Evolutionary conservation across 192 early-diverging fungal species (phyloP), one percentile per base, ranked within the genome.

Genomic region (Coemansia aciculifera): DNA sequence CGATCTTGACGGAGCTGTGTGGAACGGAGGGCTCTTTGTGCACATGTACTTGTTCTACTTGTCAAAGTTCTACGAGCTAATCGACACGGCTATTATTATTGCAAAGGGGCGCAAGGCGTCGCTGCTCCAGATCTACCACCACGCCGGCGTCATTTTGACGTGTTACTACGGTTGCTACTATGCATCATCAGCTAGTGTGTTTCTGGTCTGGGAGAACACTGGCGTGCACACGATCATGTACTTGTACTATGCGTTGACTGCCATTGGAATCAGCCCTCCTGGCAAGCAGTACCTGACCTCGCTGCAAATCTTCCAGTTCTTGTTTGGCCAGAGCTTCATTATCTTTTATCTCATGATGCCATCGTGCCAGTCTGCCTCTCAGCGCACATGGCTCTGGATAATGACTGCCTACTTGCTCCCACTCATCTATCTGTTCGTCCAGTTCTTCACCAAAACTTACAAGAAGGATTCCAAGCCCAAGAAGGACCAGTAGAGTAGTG

Each of bases 151-250:
- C 37, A 95, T 95, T 71, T 73, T 92, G 72, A 87, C 89, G 48
- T 93, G 91, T 90, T 92, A 87, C 86, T 79, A 85, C 21, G 86
- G 87, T 40, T 88, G 89, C 75, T 86, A 87, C 56, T 90, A 83
- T 59, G 84, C 86, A 64, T 84, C 91, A 1, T 79, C 89, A 3
- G 85, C 87, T n/a, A 87, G 87, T 68, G 90, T 90, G 86, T 89
- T 93, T 68, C 91, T 93, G 73, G 91, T 92, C 44, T 74, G 71
- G 72, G 77, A 79, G 60, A 94, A 94, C 81, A 90, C 91, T 1
- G 90, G 92, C 70, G 90, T 94, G 34, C 91, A 94, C 83, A 89
- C 92, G 32, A 68, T 95, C 61, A 95, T 95, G 93, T 95, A 95
- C 79, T 73, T 78, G 59, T 93, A 93, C 84, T 95, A 93, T 66